Conservation (phyloP, 2,329 filamentous ascomycete genomes). For the Botryotinia narcissicola region DNA sequence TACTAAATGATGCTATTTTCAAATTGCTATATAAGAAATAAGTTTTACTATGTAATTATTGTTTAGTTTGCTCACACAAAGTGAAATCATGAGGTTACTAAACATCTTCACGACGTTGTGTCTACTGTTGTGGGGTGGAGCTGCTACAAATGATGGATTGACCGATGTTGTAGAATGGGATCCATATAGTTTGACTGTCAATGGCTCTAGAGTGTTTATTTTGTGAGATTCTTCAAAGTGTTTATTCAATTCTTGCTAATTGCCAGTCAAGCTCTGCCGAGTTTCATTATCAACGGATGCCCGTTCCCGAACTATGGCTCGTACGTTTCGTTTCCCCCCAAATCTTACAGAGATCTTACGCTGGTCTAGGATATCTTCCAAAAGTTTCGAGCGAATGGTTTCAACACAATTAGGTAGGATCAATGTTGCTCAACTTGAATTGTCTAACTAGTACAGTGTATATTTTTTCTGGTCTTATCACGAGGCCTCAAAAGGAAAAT, state of each 20-base stretch:
- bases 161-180: constrained; percentile 51
- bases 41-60: neutral
- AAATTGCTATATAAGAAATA: constrained; percentile 1
- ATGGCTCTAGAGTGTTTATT: constrained; percentile 48
- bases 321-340: constrained; percentile 28
- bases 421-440: neutral
- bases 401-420: constrained; percentile 48
- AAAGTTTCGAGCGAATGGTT: constrained; percentile 52
- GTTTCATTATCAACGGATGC: constrained; percentile 53
- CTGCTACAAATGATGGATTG: constrained; percentile 43
- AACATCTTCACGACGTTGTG: constrained; percentile 30
- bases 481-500: constrained; percentile 44
- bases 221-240: constrained; percentile 36
- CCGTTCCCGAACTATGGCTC: constrained; percentile 52
- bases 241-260: neutral
- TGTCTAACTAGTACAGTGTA: constrained; percentile 35
- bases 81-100: constrained; percentile 29
- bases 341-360: constrained; percentile 28
- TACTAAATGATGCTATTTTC: neutral
- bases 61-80: neutral
- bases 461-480: constrained; percentile 54
- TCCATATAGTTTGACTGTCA: constrained; percentile 49
- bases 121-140: constrained; percentile 30
- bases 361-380: constrained; percentile 49
- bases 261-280: constrained; percentile 39